Base-by-base conservation (phyloP, 208 protist species). In the Wallacemonas sp. region DNA sequence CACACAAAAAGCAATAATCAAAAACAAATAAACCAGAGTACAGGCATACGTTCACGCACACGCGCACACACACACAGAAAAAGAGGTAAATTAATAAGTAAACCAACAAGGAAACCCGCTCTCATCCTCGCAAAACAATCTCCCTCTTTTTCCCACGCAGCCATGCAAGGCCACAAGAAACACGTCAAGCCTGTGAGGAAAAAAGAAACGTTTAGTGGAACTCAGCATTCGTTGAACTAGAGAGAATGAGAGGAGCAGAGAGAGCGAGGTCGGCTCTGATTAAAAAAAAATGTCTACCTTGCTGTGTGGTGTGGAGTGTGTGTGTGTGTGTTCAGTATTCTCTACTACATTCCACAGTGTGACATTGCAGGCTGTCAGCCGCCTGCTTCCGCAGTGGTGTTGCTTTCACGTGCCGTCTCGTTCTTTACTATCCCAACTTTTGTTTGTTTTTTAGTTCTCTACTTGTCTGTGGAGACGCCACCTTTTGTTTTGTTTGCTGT, bases 1-100 rank as follows among this genome's bases (percentile, higher is more conserved):
- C 36, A 65, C 21, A 69, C 34, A 16, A 56, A 55, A 64, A 62
- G n/a, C 63, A 67, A 65, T 72, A 67, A 67, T 52, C 54, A 48
- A 36, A 56, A 65, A 66, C 64, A 54, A 49, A 26, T 17, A 41
- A 41, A 23, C 12, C 9, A 16, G 19, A 9, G 44, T 26, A 23
- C 44, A 0, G 44, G 19, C 8, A 49, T 49, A 41, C n/a, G n/a
- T n/a, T n/a, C n/a, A n/a, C n/a, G n/a, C n/a, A n/a, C 4, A 12
- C 34, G 34, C 34, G 34, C 54, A 21, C 34, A 23, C 38, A 5
- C 48, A 23, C 17, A 34, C 41, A n/a, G 5, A 39, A 67, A 27
- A 64, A 52, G 14, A 65, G 29, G 26, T 19, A 41, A 54, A 29
- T 19, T 55, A 48, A 54, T 19, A 63, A 30, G 49, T 23, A 64